A percentile compares a stretch with the other conserved stretches of the same genome.
These are phyloP conservation scores for Vanilla planifolia DNA, from an alignment of 106 monocot genomes.

Conservation along the genomic window DNA sequence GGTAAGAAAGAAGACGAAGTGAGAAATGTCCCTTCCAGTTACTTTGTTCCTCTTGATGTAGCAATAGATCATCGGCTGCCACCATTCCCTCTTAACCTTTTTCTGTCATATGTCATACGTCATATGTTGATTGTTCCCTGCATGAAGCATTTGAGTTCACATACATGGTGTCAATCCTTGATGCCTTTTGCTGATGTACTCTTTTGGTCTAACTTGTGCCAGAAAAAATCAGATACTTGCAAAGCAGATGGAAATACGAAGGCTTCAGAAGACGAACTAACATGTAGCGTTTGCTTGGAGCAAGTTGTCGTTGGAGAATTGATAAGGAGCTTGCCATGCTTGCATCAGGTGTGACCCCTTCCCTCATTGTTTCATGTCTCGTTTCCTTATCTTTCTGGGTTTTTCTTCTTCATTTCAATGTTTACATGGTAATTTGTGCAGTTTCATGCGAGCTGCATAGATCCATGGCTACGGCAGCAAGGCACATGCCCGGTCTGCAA, in stretches of 20 bases:
- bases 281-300: conserved; percentile 95
- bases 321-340: conserved; percentile 85
- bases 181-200: neutral
- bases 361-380: too few species aligned
- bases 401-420: neutral
- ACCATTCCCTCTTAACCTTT: too few species aligned
- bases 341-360: conserved; percentile 64
- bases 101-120: too few species aligned
- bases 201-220: neutral
- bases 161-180: too few species aligned
- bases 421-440: conserved; percentile 13
- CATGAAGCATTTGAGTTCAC: too few species aligned
- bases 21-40: too few species aligned
- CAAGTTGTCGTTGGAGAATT: conserved; percentile 86
- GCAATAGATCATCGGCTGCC: too few species aligned
- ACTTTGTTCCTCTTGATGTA: too few species aligned
- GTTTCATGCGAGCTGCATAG: conserved; percentile 88
- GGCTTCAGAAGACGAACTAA: conserved; percentile 65
- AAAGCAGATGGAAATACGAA: conserved; percentile 32
- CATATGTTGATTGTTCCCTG: too few species aligned
- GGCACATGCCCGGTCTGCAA: conserved; percentile 96
- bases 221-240: conserved; percentile 44
- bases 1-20: too few species aligned
- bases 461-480: conserved; percentile 94
- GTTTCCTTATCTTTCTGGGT: neutral